Evolutionary conservation across 768 basidiomycete species (phyloP), one percentile per base, ranked within the genome.

Genomic region (Chiua virens): DNA sequence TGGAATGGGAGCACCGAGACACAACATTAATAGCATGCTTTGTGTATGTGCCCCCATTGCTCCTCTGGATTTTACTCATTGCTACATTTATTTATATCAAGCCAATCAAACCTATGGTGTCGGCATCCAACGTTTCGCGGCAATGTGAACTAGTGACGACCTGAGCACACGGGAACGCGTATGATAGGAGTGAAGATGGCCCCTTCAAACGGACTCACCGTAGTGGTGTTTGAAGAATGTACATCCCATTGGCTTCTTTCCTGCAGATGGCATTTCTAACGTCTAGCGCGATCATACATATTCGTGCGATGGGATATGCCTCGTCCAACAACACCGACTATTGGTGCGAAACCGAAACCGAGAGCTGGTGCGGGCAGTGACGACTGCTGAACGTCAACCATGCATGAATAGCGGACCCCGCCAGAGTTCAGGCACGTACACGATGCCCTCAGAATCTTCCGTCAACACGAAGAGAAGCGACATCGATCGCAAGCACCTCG

Each of bases 61-160:
- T 46, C 18, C 20, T 11, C n/a, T n/a, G n/a, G n/a, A n/a, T n/a
- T n/a, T n/a, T n/a, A n/a, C n/a, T n/a, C n/a, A n/a, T n/a, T n/a
- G n/a, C n/a, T n/a, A 18, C 25, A 27, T n/a, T 18, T 7, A n/a
- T 52, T 34, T 34, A 20, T 34, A 50, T 5, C 57, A 98, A 93
- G 85, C 87, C 44, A 94, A 95, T 61, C 72, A 85, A 38, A 98
- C 96, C 0, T 79, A 81, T 14, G 83, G 89, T 60, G 90, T 94
- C 2, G 97, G 97, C 3, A 93, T 95, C 22, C 97, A 98, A 67
- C 85, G 94, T 18, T 92, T 89, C 60, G 92, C 95, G 34, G 95
- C 97, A 7, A 93, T 97, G 80, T 99, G 97, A 97, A 98, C 96
- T 8, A 97, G 97, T 17, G 97, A 99, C 70, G 98, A 98, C 68